Conservation (phyloP, 768 basidiomycete species). For the Royoungia palumana region DNA sequence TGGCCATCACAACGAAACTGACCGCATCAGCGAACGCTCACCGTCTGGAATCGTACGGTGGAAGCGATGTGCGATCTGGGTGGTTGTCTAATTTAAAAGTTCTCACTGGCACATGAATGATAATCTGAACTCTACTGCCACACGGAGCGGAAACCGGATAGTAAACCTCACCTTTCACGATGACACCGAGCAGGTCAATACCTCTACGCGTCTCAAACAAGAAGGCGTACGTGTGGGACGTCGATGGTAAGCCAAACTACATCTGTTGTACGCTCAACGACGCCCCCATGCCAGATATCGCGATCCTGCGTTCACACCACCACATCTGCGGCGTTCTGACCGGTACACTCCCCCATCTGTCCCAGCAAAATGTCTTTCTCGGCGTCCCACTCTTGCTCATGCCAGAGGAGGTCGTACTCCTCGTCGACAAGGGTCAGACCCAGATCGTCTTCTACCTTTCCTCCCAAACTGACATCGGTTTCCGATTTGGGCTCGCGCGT, state of each 20-base stretch:
- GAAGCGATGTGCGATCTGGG: background rate
- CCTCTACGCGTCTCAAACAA: conserved; percentile 72
- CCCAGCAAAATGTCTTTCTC: conserved; percentile 95
- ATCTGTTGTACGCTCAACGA: background rate
- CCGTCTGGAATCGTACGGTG: background rate
- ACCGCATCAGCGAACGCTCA: background rate
- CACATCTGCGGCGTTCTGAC: conserved; percentile 80
- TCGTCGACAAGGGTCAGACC: conserved; percentile 70
- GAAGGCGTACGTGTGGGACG: conserved; percentile 85
- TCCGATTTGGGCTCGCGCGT: no score
- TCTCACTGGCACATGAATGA: no score
- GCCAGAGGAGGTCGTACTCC: conserved; percentile 89
- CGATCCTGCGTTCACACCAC: conserved; percentile 72
- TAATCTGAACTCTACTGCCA: no score
- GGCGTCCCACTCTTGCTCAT: conserved; percentile 86
- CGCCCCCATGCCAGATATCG: conserved; percentile 57
- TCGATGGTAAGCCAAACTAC: conserved; percentile 55
- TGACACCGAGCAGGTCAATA: conserved; percentile 35
- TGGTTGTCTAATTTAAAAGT: background rate
- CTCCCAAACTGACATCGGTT: background rate
- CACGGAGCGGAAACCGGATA: conserved; percentile 18
- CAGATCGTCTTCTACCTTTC: background rate
- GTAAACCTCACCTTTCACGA: background rate
- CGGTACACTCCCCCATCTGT: conserved; percentile 90
- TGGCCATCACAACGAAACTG: background rate